A percentile compares a stretch with the other conserved stretches of the same genome.
Conservation (phyloP, 176 grass and related monocot genomes). For the Thinopyrum elongatum region DNA sequence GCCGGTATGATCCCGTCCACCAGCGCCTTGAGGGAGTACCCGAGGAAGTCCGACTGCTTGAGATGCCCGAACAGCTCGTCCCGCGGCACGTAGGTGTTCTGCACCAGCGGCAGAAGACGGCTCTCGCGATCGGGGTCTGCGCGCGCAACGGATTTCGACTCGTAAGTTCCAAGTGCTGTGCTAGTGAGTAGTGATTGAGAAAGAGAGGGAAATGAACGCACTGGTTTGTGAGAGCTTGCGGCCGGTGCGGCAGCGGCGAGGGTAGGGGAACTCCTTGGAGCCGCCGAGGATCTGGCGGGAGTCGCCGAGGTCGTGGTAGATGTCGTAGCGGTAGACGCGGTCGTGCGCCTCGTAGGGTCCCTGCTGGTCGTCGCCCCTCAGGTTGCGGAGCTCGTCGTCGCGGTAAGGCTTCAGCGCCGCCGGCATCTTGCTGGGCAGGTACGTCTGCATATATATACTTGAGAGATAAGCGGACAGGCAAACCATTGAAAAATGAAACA, state of each 20-base stretch:
- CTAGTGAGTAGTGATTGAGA: no score
- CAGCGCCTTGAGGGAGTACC: not conserved
- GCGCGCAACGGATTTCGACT: no score
- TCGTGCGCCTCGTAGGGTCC: no score
- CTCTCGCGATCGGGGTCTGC: not conserved
- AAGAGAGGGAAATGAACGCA: no score
- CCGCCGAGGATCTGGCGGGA: not conserved
- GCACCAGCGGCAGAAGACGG: not conserved
- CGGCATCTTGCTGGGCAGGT: constrained; percentile 19
- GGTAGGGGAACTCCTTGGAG: not conserved
- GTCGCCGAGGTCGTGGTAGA: constrained; percentile 27
- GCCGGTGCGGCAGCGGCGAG: constrained; percentile 1
- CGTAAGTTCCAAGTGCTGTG: no score
- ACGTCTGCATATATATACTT: not conserved
- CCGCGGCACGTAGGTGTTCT: not conserved
- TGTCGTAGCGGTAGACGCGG: not conserved
- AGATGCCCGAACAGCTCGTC: not conserved
- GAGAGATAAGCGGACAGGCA: no score
- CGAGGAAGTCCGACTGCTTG: not conserved
- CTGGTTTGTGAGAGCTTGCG: not conserved
- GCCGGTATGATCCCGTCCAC: not conserved
- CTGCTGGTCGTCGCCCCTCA: no score
- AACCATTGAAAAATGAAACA: no score
- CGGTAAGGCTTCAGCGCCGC: not conserved
- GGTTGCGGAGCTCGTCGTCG: no score